Percentiles rank a stretch among this genome's conserved stretches.
phyloP scores from a whole-genome alignment of 129 eudicot genomes.

The Centaurea solstitialis region DNA sequence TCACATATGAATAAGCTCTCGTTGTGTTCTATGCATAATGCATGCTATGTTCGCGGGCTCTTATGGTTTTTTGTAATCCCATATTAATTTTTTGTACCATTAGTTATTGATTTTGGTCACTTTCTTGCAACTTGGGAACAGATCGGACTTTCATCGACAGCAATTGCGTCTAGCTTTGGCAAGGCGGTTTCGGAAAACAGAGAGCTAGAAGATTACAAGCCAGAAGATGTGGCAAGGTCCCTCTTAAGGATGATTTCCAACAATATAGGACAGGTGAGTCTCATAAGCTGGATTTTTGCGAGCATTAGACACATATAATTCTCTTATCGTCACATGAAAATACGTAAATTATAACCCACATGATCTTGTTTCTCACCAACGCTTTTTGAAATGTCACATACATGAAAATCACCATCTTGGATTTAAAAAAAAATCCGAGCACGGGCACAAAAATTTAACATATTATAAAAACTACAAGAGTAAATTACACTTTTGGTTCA shows the following conservation, averaged over 20 bases:
- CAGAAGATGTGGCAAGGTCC: slow-evolving; percentile 93
- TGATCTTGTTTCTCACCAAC: background rate
- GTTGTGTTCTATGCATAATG: background rate
- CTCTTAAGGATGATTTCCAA: slow-evolving; percentile 93
- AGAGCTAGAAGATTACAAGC: slow-evolving; percentile 75
- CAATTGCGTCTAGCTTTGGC: slow-evolving; percentile 97
- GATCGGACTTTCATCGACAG: slow-evolving; percentile 87
- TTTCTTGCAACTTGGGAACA: slow-evolving; percentile 36
- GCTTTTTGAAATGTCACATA: background rate
- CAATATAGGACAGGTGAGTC: slow-evolving; percentile 85
- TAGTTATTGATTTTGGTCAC: background rate
- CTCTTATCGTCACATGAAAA: background rate
- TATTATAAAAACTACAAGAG: background rate
- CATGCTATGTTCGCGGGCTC: slow-evolving; percentile 1
- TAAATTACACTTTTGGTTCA: no score
- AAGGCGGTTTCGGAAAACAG: slow-evolving; percentile 79
- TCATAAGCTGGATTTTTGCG: background rate
- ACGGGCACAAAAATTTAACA: background rate
- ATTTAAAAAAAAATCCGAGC: background rate
- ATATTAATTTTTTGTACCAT: background rate
- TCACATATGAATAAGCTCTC: background rate
- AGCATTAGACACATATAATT: background rate
- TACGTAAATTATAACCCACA: background rate
- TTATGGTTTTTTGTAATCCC: background rate
- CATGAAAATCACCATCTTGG: slow-evolving; percentile 4